A percentile compares a stretch with the other conserved stretches of the same genome.
Conservation (phyloP, 2,329 filamentous ascomycete genomes). For the Xylaria polymorpha region DNA sequence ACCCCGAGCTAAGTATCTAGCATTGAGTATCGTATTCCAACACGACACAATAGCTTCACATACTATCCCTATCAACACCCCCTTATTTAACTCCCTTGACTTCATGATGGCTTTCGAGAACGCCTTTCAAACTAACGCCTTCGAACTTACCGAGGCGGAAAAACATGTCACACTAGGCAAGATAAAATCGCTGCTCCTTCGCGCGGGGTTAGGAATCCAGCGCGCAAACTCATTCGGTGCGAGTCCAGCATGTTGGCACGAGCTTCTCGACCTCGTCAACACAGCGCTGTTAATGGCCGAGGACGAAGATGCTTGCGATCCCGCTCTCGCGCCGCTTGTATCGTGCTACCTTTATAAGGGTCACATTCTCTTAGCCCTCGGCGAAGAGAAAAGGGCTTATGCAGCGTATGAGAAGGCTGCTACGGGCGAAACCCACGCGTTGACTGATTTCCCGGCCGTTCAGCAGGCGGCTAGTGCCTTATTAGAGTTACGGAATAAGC, state of each 20-base stretch:
- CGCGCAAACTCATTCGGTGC: not conserved
- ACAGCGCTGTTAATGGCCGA: slow-evolving; percentile 38
- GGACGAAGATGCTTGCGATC: slow-evolving; percentile 42
- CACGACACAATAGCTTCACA: not conserved
- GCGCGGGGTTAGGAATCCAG: slow-evolving; percentile 25
- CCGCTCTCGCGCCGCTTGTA: slow-evolving; percentile 39
- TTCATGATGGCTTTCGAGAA: slow-evolving; percentile 15
- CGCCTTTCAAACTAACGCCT: slow-evolving; percentile 32
- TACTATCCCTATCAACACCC: not conserved
- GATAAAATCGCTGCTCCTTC: slow-evolving; percentile 31
- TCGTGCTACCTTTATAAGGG: slow-evolving; percentile 42
- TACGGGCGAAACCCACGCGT: not conserved
- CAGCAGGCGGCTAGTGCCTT: slow-evolving; percentile 7
- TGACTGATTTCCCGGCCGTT: slow-evolving; percentile 28
- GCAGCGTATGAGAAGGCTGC: slow-evolving; percentile 37
- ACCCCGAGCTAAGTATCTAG: not conserved
- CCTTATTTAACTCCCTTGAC: not conserved
- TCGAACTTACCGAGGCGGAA: slow-evolving; percentile 39
- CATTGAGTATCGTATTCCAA: not conserved
- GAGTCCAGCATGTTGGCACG: slow-evolving; percentile 12
- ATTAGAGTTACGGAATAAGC: not conserved
- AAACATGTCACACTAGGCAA: slow-evolving; percentile 28
- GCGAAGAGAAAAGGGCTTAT: slow-evolving; percentile 32
- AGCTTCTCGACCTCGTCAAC: slow-evolving; percentile 30
- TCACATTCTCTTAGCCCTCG: slow-evolving; percentile 35